A percentile compares a stretch with the other conserved stretches of the same genome.
Evolutionary conservation across 2,329 filamentous ascomycete genomes (phyloP).

Genomic region (Nannizzia gypsea): DNA sequence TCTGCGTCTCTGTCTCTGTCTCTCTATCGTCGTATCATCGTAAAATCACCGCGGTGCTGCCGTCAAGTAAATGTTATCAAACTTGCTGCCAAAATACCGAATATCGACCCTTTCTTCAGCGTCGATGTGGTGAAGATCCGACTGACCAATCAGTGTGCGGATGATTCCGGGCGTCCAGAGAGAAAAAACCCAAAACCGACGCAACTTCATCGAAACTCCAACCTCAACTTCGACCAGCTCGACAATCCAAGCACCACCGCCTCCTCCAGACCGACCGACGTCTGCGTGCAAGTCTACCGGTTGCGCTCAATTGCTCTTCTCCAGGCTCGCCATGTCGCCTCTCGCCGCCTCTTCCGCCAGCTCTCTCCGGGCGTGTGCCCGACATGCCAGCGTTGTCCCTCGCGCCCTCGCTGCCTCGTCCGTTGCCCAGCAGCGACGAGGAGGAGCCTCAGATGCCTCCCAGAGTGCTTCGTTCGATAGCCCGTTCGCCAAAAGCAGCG

Average conservation of each 20-base stretch:
- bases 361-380: constrained; percentile 45
- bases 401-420: constrained; percentile 27
- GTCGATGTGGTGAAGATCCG: neutral
- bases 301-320: constrained; percentile 23
- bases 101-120: neutral
- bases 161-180: constrained; percentile 28
- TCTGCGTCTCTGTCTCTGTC: neutral
- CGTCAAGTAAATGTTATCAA: too few relatives aligned
- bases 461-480: constrained; percentile 35
- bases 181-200: constrained; percentile 20
- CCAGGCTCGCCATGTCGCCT: constrained; percentile 47
- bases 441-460: constrained; percentile 24
- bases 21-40: neutral
- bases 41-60: neutral
- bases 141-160: constrained; percentile 29
- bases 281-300: constrained; percentile 12
- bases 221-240: constrained; percentile 15
- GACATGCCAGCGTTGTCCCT: constrained; percentile 32
- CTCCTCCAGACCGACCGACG: neutral
- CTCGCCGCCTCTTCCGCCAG: constrained; percentile 57
- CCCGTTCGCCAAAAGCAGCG: constrained; percentile 44
- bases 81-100: neutral
- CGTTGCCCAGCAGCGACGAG: constrained; percentile 32
- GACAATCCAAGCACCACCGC: constrained; percentile 8
- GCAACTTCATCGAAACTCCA: constrained; percentile 20